A percentile compares a stretch with the other conserved stretches of the same genome.
phyloP scores from a whole-genome alignment of 192 early-diverging fungal species.

The Paraglomus brasilianum region DNA sequence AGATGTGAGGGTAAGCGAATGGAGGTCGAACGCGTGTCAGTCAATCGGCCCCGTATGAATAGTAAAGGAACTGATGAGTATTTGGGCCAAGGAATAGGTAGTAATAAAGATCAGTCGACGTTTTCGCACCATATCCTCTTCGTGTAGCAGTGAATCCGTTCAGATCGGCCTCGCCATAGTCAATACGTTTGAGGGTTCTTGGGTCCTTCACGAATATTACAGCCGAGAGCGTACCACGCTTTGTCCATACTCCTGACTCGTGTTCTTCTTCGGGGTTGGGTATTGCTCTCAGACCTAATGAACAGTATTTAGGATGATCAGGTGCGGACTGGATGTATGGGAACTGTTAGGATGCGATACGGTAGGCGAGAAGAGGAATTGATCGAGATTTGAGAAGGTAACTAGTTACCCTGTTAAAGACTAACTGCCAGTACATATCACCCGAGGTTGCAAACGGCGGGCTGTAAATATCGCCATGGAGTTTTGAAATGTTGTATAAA shows the following conservation, averaged over 20 bases:
- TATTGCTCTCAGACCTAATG: neutral
- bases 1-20: no score
- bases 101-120: no score
- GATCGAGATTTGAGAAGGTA: neutral
- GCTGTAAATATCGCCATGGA: neutral
- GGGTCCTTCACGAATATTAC: conserved; percentile 1
- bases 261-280: neutral
- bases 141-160: conserved; percentile 5
- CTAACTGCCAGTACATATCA: conserved; percentile 1
- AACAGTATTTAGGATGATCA: conserved; percentile 19
- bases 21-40: no score
- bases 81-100: no score
- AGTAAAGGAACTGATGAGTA: no score
- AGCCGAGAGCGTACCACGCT: neutral
- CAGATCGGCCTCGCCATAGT: neutral
- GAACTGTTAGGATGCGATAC: neutral
- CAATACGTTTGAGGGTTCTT: neutral
- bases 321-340: neutral
- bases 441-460: neutral
- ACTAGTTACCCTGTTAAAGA: conserved; percentile 1
- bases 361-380: neutral
- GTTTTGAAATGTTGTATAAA: conserved; percentile 3
- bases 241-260: neutral
- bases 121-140: neutral
- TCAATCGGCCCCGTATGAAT: no score